Base-by-base conservation (phyloP, 225 moss, liverwort and hornwort species). In the Anthoceros angustus region DNA sequence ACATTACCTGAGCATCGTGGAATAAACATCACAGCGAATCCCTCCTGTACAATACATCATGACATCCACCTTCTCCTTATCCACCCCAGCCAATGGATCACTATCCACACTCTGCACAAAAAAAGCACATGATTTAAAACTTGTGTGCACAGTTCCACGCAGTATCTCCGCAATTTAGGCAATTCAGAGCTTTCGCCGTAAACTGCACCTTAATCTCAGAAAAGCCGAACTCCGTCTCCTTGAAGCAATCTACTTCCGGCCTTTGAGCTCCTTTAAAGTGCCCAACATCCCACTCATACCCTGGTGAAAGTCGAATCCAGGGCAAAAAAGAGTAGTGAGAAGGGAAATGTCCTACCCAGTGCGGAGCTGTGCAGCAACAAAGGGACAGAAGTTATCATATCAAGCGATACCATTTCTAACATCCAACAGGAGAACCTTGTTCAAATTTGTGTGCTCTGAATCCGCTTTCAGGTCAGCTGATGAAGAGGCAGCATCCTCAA, bases 21-120 rank as follows among this genome's bases (percentile, higher is more conserved):
- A 92, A 77, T 86, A 98, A 8, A 98, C 89, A 75, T 98, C 92
- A 72, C 98, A 98, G 25, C 92, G 91, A 68, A 98, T 98, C 39
- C 98, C 98, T 66, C 98, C 98, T 14, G 98, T 98, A 81, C 98
- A 98, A 68, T 98, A 98, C 98, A 98, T 98, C 89, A 98, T 80
- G 16, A 98, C 77, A 42, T 98, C 98, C 12, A 80, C 85, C 39
- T 74, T 78, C 67, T 92, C 92, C 71, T 92, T 98, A 23, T 91
- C 86, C 49, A 89, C 78, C 70, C 88, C 85, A 70, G 76, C 82
- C 77, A 98, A 77, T 32, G 89, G 98, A 66, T 98, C 98, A 70
- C 74, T 68, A 11, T 74, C 78, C 48, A 63, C 74, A 71, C 76
- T 71, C 89, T 98, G 81, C 71, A 70, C 64, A 70, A 61, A 7